Conservation (phyloP, 306 rosid genomes). For the Biancaea sappan region DNA sequence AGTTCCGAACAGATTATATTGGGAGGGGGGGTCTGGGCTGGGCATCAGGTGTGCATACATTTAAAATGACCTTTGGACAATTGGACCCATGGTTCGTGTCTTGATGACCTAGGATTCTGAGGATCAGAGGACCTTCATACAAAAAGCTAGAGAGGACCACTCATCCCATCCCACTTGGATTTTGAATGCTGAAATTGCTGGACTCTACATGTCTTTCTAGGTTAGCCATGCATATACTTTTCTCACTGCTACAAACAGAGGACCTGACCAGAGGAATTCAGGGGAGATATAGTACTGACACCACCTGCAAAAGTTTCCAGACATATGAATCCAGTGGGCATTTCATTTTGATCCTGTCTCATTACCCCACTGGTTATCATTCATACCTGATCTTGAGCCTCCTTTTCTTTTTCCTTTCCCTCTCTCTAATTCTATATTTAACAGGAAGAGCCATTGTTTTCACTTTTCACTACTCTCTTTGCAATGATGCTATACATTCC, state of each 20-base stretch:
- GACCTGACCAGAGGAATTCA: conserved; percentile 42
- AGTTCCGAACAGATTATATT: conserved; percentile 19
- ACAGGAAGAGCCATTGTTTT: background rate
- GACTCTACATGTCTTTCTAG: conserved; percentile 39
- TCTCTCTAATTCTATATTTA: background rate
- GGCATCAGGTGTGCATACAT: conserved; percentile 2
- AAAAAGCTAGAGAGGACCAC: conserved; percentile 33
- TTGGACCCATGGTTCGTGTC: conserved; percentile 25
- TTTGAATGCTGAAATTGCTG: conserved; percentile 15
- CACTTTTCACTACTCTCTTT: background rate
- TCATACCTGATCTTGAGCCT: conserved; percentile 3
- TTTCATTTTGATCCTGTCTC: conserved; percentile 32
- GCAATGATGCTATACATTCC: background rate
- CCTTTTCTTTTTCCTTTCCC: background rate
- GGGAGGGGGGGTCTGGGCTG: conserved; percentile 12
- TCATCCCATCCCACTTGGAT: conserved; percentile 25
- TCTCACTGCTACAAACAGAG: conserved; percentile 36
- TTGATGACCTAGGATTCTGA: conserved; percentile 28
- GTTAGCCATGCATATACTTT: conserved; percentile 32
- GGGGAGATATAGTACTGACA: conserved; percentile 43
- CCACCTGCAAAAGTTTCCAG: conserved; percentile 31
- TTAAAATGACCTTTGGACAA: conserved; percentile 5
- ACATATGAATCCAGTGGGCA: conserved; percentile 33
- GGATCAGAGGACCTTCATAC: conserved; percentile 24
- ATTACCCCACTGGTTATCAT: conserved; percentile 28